phyloP scores from a whole-genome alignment of 169 alveolate genomes.

The Cryptosporidium sp. region DNA sequence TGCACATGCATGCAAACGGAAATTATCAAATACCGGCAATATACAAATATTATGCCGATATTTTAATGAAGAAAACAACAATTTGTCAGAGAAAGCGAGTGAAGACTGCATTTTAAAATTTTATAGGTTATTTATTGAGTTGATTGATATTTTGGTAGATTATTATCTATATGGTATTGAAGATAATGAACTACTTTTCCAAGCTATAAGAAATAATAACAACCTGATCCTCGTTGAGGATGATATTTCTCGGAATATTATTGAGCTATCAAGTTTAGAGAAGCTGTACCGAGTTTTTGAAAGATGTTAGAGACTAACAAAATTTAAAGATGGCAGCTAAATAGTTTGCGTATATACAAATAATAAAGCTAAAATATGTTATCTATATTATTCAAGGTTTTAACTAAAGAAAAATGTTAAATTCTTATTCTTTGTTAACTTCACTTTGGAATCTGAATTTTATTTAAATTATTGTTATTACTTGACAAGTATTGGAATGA shows the following conservation, averaged over 20 bases:
- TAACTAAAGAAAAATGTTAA: neutral
- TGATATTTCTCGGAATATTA: constrained; percentile 21
- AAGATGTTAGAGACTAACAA: constrained; percentile 67
- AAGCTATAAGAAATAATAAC: constrained; percentile 35
- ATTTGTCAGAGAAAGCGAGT: neutral
- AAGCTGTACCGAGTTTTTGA: constrained; percentile 79
- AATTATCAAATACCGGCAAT: neutral
- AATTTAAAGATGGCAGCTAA: neutral
- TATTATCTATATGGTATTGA: constrained; percentile 44
- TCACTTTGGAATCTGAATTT: constrained; percentile 8
- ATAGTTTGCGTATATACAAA: neutral
- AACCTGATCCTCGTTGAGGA: constrained; percentile 18
- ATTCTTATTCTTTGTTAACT: neutral
- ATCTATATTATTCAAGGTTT: neutral
- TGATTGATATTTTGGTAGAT: constrained; percentile 10
- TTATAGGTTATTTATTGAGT: neutral
- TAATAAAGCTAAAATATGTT: neutral
- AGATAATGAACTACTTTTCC: constrained; percentile 20
- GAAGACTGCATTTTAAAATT: neutral
- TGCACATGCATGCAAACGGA: neutral
- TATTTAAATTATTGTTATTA: neutral
- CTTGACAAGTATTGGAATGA: constrained; percentile 6
- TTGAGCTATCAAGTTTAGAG: constrained; percentile 77
- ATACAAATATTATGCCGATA: neutral
- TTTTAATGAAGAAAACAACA: neutral